These are phyloP conservation scores for Amanita pseudoporphyria DNA, from an alignment of 768 basidiomycete species.

Conservation along the genomic window DNA sequence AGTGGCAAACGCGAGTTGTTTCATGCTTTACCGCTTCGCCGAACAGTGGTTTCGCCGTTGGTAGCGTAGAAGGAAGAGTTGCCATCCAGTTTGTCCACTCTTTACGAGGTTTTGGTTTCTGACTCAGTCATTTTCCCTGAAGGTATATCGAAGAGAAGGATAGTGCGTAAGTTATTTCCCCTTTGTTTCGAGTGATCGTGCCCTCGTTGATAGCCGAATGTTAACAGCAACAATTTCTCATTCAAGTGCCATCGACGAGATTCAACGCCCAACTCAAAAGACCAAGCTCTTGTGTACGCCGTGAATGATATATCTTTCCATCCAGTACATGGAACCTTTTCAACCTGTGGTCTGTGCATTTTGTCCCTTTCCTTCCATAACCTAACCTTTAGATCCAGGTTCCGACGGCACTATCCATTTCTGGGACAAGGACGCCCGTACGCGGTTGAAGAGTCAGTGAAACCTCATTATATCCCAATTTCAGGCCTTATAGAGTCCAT, in stretches of 20 bases:
- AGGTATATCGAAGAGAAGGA: constrained; percentile 89
- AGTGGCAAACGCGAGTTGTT: constrained; percentile 87
- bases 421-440: constrained; percentile 93
- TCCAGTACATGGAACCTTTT: constrained; percentile 76
- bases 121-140: not conserved
- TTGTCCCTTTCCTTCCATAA: not conserved
- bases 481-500: not conserved
- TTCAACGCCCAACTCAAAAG: constrained; percentile 43
- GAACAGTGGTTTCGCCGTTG: constrained; percentile 70
- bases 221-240: constrained; percentile 64
- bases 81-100: constrained; percentile 77
- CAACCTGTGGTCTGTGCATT: constrained; percentile 52
- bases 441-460: constrained; percentile 75
- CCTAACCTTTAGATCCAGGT: constrained; percentile 27
- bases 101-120: not conserved
- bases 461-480: not conserved
- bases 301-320: constrained; percentile 88
- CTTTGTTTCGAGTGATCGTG: not conserved
- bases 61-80: constrained; percentile 85
- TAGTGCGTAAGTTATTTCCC: constrained; percentile 28
- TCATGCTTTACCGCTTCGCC: constrained; percentile 68
- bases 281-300: constrained; percentile 64
- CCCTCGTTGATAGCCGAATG: not conserved
- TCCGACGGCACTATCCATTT: constrained; percentile 85
- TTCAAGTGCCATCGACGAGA: constrained; percentile 79